phyloP scores from a whole-genome alignment of 2,329 filamentous ascomycete species.

The Orbilia quercus region DNA sequence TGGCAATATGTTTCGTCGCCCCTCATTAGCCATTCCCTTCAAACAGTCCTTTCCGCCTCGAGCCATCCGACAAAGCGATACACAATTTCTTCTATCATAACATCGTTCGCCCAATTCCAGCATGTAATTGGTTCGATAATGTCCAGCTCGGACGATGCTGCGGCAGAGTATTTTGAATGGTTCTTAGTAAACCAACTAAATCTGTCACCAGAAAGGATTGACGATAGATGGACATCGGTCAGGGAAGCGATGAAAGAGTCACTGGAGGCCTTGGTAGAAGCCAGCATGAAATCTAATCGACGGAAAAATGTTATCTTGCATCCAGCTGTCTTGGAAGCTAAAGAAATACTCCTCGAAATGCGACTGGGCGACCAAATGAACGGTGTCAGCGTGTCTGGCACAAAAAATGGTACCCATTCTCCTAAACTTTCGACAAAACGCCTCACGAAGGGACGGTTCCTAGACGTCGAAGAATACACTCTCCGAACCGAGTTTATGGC shows the following conservation, averaged over 20 bases:
- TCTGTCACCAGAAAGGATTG: constrained; percentile 43
- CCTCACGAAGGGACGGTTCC: constrained; percentile 31
- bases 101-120: constrained; percentile 52
- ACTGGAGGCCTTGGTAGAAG: constrained; percentile 38
- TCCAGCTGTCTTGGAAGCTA: constrained; percentile 44
- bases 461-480: constrained; percentile 51
- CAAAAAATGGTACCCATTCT: constrained; percentile 37
- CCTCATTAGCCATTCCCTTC: constrained; percentile 50
- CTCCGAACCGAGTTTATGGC: constrained; percentile 54
- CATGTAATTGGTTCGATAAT: constrained; percentile 54
- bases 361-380: constrained; percentile 32
- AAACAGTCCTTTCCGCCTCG: constrained; percentile 53
- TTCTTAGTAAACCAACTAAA: constrained; percentile 48
- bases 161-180: constrained; percentile 50
- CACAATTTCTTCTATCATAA: constrained; percentile 54
- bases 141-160: constrained; percentile 50
- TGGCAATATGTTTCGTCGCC: constrained; percentile 56
- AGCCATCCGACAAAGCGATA: constrained; percentile 49
- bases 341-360: constrained; percentile 49
- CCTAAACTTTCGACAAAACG: constrained; percentile 38
- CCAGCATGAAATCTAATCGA: constrained; percentile 32
- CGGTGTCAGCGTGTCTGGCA: constrained; percentile 21
- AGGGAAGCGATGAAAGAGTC: constrained; percentile 50
- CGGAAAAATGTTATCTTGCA: constrained; percentile 46
- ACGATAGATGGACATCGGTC: constrained; percentile 43